Conservation (phyloP, 371 early-diverging fungal species). For the Coemansia sp. region DNA sequence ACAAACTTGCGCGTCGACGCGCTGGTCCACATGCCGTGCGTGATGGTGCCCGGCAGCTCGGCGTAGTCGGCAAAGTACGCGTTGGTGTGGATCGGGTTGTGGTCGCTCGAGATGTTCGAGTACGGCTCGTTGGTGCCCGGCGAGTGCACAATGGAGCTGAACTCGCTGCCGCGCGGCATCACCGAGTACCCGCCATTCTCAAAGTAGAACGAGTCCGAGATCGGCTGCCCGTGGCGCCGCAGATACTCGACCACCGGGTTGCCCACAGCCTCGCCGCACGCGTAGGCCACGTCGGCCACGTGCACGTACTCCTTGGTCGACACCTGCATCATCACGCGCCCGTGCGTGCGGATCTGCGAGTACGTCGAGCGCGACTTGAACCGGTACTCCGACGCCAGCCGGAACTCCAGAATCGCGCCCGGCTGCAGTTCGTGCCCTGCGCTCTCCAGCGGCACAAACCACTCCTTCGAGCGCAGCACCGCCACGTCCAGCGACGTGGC, state of each 20-base stretch:
- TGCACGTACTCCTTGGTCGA: constrained; percentile 65
- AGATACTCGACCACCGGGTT: constrained; percentile 51
- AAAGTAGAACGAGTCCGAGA: constrained; percentile 48
- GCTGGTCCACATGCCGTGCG: constrained; percentile 98
- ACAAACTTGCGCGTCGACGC: constrained; percentile 95
- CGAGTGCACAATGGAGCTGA: constrained; percentile 79
- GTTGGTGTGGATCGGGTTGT: constrained; percentile 96
- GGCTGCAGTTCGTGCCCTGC: constrained; percentile 67
- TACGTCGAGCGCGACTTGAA: constrained; percentile 71
- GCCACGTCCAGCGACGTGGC: constrained; percentile 69
- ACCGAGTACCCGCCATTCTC: constrained; percentile 92
- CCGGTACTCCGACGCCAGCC: constrained; percentile 68
- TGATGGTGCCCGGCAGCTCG: constrained; percentile 91
- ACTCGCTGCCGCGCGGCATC: constrained; percentile 79
- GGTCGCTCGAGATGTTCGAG: constrained; percentile 86
- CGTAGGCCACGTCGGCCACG: constrained; percentile 79
- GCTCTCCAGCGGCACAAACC: constrained; percentile 77
- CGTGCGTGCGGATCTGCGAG: constrained; percentile 72
- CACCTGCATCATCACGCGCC: constrained; percentile 79
- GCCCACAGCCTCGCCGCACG: constrained; percentile 57
- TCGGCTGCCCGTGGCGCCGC: constrained; percentile 47
- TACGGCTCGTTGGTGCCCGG: constrained; percentile 78
- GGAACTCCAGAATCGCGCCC: constrained; percentile 78
- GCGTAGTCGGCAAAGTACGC: constrained; percentile 94
- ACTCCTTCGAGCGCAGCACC: constrained; percentile 87